Evolutionary conservation across 2,329 filamentous ascomycete genomes (phyloP).

Genomic region (Fonsecaea pedrosoi): DNA sequence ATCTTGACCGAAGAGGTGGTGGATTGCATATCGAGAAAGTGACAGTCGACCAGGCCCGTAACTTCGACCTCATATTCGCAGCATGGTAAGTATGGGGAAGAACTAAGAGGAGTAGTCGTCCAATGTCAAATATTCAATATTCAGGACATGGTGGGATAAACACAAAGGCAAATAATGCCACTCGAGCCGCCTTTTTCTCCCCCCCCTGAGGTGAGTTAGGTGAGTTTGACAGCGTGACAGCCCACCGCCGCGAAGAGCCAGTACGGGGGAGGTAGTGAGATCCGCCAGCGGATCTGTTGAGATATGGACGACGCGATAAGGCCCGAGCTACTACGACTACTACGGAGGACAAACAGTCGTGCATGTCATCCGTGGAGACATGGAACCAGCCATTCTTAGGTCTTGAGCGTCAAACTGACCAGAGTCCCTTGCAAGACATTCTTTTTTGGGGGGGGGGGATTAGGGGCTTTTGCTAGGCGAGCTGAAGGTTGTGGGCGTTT

Average conservation of each 20-base stretch:
- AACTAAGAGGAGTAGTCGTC: neutral
- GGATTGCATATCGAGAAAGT: neutral
- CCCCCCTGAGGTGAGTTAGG: constrained; percentile 3
- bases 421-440: neutral
- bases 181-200: neutral
- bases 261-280: neutral
- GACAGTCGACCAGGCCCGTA: neutral
- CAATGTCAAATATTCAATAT: neutral
- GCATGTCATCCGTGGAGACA: neutral
- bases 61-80: constrained; percentile 2
- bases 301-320: constrained; percentile 3
- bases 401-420: neutral
- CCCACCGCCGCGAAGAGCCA: neutral
- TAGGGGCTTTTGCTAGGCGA: neutral
- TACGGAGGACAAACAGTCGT: too few relatives aligned
- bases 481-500: neutral
- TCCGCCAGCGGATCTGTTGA: constrained; percentile 2
- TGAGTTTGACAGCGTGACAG: neutral
- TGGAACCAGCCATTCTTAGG: neutral
- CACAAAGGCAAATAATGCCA: constrained; percentile 3
- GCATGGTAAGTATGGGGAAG: neutral
- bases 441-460: neutral
- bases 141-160: constrained; percentile 6
- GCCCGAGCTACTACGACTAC: too few relatives aligned
- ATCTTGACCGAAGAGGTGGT: neutral